Base-by-base conservation (phyloP, 352 stramenopile species). In the Globisporangium alternatum region DNA sequence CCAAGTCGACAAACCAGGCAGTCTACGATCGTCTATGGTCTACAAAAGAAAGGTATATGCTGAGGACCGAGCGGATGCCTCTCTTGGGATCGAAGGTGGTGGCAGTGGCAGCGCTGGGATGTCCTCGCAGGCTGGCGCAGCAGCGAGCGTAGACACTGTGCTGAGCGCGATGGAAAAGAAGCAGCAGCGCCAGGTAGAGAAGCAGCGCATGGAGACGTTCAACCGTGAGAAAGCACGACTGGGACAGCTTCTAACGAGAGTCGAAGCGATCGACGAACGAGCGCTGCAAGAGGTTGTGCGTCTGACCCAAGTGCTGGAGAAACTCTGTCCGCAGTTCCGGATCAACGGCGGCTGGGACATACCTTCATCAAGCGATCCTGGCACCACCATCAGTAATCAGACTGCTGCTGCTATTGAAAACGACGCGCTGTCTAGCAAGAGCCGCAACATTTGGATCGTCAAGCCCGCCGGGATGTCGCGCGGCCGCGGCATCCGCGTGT, bases 401-500 rank as follows among this genome's bases (percentile, higher is more conserved):
- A 51, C 17, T n/a, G 58, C 33, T 0, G 48, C 44, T 12, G 17
- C 65, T 22, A n/a, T n/a, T 5, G 43, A 48, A n/a, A 22, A 2
- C 19, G 43, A 48, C 5, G 10, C 43, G 22, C 12, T 52, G 1
- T 60, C 69, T 1, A 75, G 52, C 39, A 61, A 65, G 9, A 88
- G 78, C 41, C 67, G 77, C 25, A 98, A 98, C 66, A 78, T 98
- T 28, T 98, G 93, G 93, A 98, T 98, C 68, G 91, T 97, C 41
- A 98, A 98, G 74, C 93, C 93, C 1, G 90, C 86, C 6, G 86
- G 84, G 2, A 89, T 93, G 73, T 96, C 85, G 9, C 81, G 89
- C 25, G 88, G 88, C 3, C 79, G 89, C 25, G 88, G 92, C 10
- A 98, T 98, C 53, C 80, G 77, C 37, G 91, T 93, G 15, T 97